Base-by-base conservation (phyloP, 768 basidiomycete species). In the Dendrothele bispora region DNA sequence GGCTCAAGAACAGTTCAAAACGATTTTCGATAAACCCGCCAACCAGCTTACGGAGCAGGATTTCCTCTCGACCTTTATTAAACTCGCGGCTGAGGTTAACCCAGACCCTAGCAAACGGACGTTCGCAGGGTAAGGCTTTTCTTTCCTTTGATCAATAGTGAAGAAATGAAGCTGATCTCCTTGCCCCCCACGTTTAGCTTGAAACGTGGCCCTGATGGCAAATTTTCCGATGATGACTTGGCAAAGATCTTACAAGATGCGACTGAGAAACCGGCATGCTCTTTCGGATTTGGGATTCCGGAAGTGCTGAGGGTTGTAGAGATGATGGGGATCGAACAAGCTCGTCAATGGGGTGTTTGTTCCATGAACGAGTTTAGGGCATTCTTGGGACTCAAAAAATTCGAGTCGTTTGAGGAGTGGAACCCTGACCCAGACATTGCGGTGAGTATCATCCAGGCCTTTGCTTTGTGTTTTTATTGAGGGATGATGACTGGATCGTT, bases 321-420 rank as follows among this genome's bases (percentile, higher is more conserved):
- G 59, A 68, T 88, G 5, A 66, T 90, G 60, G 78, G 78, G 2
- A 89, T 91, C 14, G 68, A 81, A 52, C 83, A 85, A 59, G 75
- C 78, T 25, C 70, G 88, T 51, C 68, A 58, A 17, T 90, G 87
- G 86, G 84, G 83, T 17, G 70, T 72, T n/a, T 90, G 87, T 60
- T 85, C 84, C 79, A 63, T 86, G 61, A 87, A 87, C 57, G 85
- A 88, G 57, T 88, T 88, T 63, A 73, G 85, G 44, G 72, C 77
- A 49, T 90, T 87, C 66, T 67, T 91, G 37, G 83, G 84, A 14
- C 66, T 91, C 39, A 84, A 80, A 65, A 82, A 84, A 3, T 87
- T 86, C 56, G 49, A 55, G 26, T 74, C 55, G 22, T 91, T 91
- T 64, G 59, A 74, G 55, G 85, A 89, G 50, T 91, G 88, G 88